Conservation (phyloP, 139 green algal genomes). For the Coccomyxa sp. region DNA sequence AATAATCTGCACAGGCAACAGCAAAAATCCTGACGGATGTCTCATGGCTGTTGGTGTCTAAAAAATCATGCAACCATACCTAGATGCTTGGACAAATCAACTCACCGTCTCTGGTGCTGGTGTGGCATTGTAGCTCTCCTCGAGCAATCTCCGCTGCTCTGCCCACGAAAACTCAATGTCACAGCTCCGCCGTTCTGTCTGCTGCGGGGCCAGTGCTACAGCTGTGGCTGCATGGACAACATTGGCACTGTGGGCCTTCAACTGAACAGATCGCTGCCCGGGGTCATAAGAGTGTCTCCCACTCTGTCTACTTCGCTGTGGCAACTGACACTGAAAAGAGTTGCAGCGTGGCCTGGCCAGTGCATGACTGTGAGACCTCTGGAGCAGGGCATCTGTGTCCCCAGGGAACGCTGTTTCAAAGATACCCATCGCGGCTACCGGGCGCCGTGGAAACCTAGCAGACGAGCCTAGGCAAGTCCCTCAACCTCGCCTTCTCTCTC, state of each 20-base stretch:
- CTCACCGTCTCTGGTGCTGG: neutral
- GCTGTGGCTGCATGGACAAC: neutral
- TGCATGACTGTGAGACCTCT: neutral
- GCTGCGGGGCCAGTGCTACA: neutral
- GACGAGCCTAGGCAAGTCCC: too few relatives aligned
- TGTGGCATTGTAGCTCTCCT: constrained; percentile 5
- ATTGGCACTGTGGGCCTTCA: neutral
- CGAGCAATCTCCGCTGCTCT: neutral
- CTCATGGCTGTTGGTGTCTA: too few relatives aligned
- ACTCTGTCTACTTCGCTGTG: neutral
- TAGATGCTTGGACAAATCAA: too few relatives aligned
- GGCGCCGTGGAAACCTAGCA: too few relatives aligned
- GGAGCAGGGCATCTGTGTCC: neutral
- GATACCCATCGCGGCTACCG: too few relatives aligned
- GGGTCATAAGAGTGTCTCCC: neutral
- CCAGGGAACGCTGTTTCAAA: neutral
- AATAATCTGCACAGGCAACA: too few relatives aligned
- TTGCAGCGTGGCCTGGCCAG: neutral
- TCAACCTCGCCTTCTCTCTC: too few relatives aligned
- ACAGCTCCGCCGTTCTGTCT: neutral
- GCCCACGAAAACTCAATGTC: neutral
- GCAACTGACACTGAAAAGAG: neutral
- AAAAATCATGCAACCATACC: too few relatives aligned
- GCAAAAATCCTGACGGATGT: too few relatives aligned
- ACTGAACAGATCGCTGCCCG: neutral